phyloP scores from a whole-genome alignment of 2,329 filamentous ascomycete species.

The Bipolaris gigantea region DNA sequence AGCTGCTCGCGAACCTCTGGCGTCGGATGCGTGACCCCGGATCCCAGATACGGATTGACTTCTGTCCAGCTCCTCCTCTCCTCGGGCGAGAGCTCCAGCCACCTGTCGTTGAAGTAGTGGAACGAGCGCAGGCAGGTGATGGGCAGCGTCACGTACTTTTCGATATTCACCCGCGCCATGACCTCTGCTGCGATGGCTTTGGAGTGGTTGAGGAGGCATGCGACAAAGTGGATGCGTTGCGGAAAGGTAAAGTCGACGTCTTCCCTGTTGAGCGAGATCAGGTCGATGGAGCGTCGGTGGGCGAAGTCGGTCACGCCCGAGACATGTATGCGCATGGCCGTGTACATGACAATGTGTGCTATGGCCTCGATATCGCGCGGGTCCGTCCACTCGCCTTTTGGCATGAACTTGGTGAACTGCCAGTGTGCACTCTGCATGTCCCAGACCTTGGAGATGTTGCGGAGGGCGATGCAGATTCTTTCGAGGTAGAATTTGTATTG shows the following conservation, averaged over 20 bases:
- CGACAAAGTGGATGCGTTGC: slow-evolving; percentile 5
- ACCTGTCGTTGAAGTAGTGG: background rate
- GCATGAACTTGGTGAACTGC: background rate
- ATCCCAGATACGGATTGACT: background rate
- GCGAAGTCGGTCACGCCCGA: background rate
- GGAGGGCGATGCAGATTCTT: background rate
- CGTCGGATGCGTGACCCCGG: slow-evolving; percentile 1
- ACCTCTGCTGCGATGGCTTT: slow-evolving; percentile 3
- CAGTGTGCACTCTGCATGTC: background rate
- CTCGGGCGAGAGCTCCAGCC: background rate
- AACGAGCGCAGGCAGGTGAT: background rate
- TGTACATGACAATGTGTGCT: background rate
- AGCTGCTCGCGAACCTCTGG: background rate
- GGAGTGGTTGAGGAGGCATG: background rate
- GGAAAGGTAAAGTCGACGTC: slow-evolving; percentile 5
- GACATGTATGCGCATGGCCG: background rate
- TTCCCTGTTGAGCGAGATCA: background rate
- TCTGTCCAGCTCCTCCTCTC: background rate
- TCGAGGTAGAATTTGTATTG: background rate
- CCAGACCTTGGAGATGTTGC: background rate
- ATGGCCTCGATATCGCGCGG: background rate
- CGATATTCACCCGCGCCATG: background rate
- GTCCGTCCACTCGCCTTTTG: slow-evolving; percentile 2
- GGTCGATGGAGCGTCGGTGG: background rate
- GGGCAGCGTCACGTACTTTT: slow-evolving; percentile 1